Percentiles rank a stretch among this genome's conserved stretches.
Evolutionary conservation across 257 asterid species (phyloP).

Genomic region (Verbena officinalis): DNA sequence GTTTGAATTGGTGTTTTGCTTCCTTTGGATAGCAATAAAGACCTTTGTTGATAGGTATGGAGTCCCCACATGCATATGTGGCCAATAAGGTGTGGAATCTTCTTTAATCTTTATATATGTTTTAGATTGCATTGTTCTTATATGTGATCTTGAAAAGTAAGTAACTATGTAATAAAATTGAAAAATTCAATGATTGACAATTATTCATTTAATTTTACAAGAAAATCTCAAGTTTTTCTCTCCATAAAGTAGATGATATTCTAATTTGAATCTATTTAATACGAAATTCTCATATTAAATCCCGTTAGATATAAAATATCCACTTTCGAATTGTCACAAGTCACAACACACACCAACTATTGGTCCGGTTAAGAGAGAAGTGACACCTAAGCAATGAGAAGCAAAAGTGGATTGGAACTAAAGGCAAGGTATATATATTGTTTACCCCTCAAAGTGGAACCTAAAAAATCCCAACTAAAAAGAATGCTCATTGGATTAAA

Average conservation of each 20-base stretch:
- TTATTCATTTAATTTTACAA: too few species aligned
- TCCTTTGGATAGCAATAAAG: conserved; percentile 18
- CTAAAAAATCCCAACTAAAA: conserved; percentile 36
- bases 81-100: neutral
- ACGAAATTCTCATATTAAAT: too few species aligned
- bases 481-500: conserved; percentile 23
- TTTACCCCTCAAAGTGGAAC: conserved; percentile 42
- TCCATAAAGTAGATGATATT: too few species aligned
- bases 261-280: too few species aligned
- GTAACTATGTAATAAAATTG: too few species aligned
- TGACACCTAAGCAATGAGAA: conserved; percentile 16
- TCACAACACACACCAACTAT: too few species aligned
- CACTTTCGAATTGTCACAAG: too few species aligned
- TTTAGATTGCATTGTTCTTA: neutral
- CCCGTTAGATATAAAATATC: too few species aligned
- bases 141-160: neutral
- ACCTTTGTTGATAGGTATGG: neutral
- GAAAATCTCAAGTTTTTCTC: too few species aligned
- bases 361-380: neutral
- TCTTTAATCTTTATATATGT: neutral
- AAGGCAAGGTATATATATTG: conserved; percentile 30
- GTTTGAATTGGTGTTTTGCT: conserved; percentile 28
- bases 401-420: conserved; percentile 36
- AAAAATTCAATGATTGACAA: too few species aligned
- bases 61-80: neutral